These are phyloP conservation scores for Nothopassalora personata DNA, from an alignment of 2,329 filamentous ascomycete genomes.

Conservation along the genomic window DNA sequence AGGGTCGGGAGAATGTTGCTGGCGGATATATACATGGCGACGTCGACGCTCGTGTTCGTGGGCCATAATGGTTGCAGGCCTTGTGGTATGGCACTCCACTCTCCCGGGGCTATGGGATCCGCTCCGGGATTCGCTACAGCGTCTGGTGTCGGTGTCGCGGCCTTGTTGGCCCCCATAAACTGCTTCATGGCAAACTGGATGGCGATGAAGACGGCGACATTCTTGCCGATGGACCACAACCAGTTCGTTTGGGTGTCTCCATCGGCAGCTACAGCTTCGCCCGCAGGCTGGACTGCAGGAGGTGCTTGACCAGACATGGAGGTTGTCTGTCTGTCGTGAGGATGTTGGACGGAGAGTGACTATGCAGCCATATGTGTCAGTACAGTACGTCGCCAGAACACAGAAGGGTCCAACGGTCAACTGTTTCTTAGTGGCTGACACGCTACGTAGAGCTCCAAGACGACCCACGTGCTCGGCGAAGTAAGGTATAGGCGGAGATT, in stretches of 20 bases:
- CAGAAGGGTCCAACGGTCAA: background rate
- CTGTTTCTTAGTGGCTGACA: background rate
- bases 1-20: conserved; percentile 65
- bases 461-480: background rate
- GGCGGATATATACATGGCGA: conserved; percentile 77
- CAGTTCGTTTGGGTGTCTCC: conserved; percentile 22
- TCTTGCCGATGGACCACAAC: conserved; percentile 43
- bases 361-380: background rate
- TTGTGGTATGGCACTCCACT: conserved; percentile 61
- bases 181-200: conserved; percentile 54
- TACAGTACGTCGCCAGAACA: background rate
- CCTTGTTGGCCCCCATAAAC: conserved; percentile 40
- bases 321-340: background rate
- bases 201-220: conserved; percentile 54
- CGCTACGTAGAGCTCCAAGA: background rate
- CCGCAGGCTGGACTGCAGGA: background rate
- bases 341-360: background rate
- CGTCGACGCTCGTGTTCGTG: conserved; percentile 69
- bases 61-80: conserved; percentile 85
- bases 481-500: background rate
- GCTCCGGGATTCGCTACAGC: conserved; percentile 12
- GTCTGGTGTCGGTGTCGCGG: conserved; percentile 15
- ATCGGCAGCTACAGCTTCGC: background rate
- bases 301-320: background rate
- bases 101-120: conserved; percentile 37